Conservation (phyloP, 768 basidiomycete genomes). For the Trametopsis cervina region DNA sequence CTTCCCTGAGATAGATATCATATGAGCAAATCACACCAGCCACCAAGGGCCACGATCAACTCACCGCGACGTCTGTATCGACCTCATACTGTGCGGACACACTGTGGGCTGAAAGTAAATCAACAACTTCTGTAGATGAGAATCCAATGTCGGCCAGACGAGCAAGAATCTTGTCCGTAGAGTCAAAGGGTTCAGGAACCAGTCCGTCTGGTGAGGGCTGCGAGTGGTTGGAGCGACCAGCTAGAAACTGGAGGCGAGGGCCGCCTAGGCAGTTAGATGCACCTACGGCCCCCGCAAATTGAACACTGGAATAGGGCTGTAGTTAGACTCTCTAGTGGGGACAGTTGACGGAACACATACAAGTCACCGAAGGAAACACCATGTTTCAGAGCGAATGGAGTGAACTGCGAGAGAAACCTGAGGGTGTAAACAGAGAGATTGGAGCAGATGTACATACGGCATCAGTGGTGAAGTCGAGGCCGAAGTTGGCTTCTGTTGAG, state of each 20-base stretch:
- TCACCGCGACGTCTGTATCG: slow-evolving; percentile 14
- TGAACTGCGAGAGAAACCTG: too few species aligned
- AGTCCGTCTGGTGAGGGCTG: slow-evolving; percentile 1
- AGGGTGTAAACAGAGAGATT: too few species aligned
- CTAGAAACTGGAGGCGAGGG: slow-evolving; percentile 16
- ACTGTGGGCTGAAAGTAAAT: slow-evolving; percentile 19
- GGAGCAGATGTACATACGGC: background rate
- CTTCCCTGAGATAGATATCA: background rate
- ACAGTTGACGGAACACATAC: too few species aligned
- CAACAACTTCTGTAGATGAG: slow-evolving; percentile 18
- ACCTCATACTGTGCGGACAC: slow-evolving; percentile 13
- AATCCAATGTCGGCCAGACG: slow-evolving; percentile 21
- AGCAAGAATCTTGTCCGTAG: slow-evolving; percentile 16
- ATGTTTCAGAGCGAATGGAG: background rate
- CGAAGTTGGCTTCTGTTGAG: background rate
- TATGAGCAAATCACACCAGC: background rate
- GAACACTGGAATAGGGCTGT: too few species aligned
- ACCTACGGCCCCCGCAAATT: slow-evolving; percentile 12
- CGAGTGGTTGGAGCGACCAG: slow-evolving; percentile 1
- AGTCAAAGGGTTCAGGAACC: slow-evolving; percentile 15
- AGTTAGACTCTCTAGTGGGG: too few species aligned
- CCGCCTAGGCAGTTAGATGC: slow-evolving; percentile 15
- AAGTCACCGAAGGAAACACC: slow-evolving; percentile 6
- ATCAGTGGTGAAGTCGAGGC: background rate
- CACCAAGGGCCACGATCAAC: background rate